Base-by-base conservation (phyloP, 169 alveolate genomes). In the Cryptosporidium muris region DNA sequence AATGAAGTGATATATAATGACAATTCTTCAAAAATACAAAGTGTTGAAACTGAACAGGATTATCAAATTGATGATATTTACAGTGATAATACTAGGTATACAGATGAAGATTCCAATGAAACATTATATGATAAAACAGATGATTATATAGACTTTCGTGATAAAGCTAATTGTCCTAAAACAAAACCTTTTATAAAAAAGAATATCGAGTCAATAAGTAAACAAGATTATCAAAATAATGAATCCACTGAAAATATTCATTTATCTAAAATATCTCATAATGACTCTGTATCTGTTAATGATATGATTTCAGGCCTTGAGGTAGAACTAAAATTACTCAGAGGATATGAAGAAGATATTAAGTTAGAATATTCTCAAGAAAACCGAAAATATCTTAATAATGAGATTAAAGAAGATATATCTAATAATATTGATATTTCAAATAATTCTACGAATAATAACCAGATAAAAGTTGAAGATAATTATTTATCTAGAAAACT, bases 301-400 rank as follows among this genome's bases (percentile, higher is more conserved):
- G 66, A 67, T n/a, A 51, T 67, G 66, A 58, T 74, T 60, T 40
- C 67, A 9, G 85, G 85, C 9, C 25, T 74, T 6, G 85, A 74
- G 47, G 60, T 58, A 42, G 85, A 74, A 34, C 47, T 74, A 47
- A 68, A 74, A 51, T 54, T 74, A 25, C 37, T 74, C 52, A 74
- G 60, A 43, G 49, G 54, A 45, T 60, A 74, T 74, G 85, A 74
- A 3, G 45, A 66, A 8, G 51, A 34, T 65, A 48, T 16, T 14
- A 48, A 49, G 6, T 8, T 34, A 16, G 54, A 48, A 5, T 45
- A 65, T 1, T 1, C 11, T 25, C 37, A 51, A 42, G 14, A 51
- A 8, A 37, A 52, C 14, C 42, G 38, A 43, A 67, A n/a, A 36
- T 37, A 48, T 65, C 34, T 6, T 5, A 25, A 43, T n/a, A 38